Evolutionary conservation across 2,329 filamentous ascomycete species (phyloP).

Genomic region (Trichoderma semiorbis): DNA sequence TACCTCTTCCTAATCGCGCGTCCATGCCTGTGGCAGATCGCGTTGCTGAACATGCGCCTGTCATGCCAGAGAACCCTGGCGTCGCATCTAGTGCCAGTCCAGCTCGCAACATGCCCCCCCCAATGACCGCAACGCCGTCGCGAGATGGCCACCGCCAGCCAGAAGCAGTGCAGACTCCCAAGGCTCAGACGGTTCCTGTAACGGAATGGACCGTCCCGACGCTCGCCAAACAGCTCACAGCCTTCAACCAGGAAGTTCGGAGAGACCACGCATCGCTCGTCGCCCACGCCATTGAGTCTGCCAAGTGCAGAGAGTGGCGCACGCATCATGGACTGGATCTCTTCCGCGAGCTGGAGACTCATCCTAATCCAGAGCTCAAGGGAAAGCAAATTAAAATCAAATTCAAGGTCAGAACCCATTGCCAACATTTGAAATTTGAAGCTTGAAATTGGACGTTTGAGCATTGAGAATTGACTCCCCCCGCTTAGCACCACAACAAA

Average conservation of each 20-base stretch:
- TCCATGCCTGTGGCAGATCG: slow-evolving; percentile 17
- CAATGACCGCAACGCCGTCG: not conserved
- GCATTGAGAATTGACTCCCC: slow-evolving; percentile 21
- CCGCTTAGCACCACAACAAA: slow-evolving; percentile 41
- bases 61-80: slow-evolving; percentile 25
- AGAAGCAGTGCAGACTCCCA: slow-evolving; percentile 17
- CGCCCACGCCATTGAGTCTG: slow-evolving; percentile 44
- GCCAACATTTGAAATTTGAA: not conserved
- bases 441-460: not conserved
- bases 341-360: slow-evolving; percentile 44
- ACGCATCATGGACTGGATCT: slow-evolving; percentile 44
- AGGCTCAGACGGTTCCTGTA: slow-evolving; percentile 24
- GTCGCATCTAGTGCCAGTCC: slow-evolving; percentile 13
- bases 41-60: slow-evolving; percentile 22
- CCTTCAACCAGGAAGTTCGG: slow-evolving; percentile 43
- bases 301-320: slow-evolving; percentile 39
- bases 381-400: slow-evolving; percentile 46
- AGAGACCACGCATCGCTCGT: slow-evolving; percentile 45
- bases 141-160: not conserved
- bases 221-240: slow-evolving; percentile 40
- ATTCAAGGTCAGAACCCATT: slow-evolving; percentile 43
- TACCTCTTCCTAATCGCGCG: slow-evolving; percentile 8
- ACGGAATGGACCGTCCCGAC: slow-evolving; percentile 42
- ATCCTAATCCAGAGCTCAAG: slow-evolving; percentile 35
- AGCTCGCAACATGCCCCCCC: not conserved